phyloP scores from a whole-genome alignment of 768 basidiomycete genomes.

The Podaxis pistillaris region DNA sequence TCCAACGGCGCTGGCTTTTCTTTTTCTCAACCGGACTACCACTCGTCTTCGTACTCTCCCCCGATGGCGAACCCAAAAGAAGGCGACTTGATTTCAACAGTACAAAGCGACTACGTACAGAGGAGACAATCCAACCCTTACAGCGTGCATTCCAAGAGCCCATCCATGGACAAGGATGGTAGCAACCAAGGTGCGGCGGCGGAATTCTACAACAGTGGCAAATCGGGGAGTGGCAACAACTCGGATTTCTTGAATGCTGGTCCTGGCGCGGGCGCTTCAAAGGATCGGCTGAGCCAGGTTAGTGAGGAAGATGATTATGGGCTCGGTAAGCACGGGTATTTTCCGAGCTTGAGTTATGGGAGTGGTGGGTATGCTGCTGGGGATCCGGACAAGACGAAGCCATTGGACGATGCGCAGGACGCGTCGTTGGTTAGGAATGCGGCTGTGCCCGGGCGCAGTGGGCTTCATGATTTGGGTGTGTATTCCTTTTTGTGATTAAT shows the following conservation, averaged over 20 bases:
- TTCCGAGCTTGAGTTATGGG: slow-evolving; percentile 2
- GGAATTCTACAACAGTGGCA: not conserved
- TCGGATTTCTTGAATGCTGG: not conserved
- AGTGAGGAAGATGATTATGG: not conserved
- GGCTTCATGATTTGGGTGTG: slow-evolving; percentile 58
- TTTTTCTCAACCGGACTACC: not conserved
- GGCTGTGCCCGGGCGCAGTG: slow-evolving; percentile 36
- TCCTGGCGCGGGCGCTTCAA: slow-evolving; percentile 4
- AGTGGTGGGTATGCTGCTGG: not conserved
- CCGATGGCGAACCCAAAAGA: not conserved
- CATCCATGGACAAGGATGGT: not conserved
- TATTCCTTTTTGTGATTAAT: not conserved
- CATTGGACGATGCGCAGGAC: slow-evolving; percentile 29
- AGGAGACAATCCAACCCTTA: slow-evolving; percentile 1
- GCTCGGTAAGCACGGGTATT: not conserved
- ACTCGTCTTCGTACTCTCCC: not conserved
- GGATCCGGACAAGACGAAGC: not conserved
- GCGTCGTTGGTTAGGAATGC: slow-evolving; percentile 47
- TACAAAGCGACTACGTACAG: not conserved
- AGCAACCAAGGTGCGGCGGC: not conserved
- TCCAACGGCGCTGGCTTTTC: not conserved
- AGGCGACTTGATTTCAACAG: slow-evolving; percentile 1
- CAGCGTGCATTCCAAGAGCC: not conserved
- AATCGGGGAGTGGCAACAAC: not conserved
- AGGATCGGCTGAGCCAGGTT: slow-evolving; percentile 1